phyloP scores from a whole-genome alignment of 768 basidiomycete species.

The Suillus plorans region DNA sequence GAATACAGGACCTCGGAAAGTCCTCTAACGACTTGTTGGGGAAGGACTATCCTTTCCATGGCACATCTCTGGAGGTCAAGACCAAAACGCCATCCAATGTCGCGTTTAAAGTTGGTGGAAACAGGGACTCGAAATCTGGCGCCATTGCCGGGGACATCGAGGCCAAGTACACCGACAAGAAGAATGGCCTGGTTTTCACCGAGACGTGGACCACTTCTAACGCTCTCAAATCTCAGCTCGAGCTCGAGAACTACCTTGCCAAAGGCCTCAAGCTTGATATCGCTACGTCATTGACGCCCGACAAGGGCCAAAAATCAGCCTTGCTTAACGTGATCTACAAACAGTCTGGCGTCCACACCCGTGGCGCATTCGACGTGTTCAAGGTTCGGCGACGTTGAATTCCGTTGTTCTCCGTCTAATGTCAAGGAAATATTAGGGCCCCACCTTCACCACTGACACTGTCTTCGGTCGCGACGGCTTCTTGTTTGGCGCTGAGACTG shows the following conservation, averaged over 20 bases:
- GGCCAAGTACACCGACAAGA: slow-evolving; percentile 89
- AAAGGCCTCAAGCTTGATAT: slow-evolving; percentile 97
- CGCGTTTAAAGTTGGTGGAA: slow-evolving; percentile 90
- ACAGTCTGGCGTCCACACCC: slow-evolving; percentile 93
- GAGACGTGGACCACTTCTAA: slow-evolving; percentile 96
- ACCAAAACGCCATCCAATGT: slow-evolving; percentile 87
- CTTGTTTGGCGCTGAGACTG: slow-evolving; percentile 93
- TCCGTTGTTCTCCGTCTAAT: slow-evolving; percentile 1
- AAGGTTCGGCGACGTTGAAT: slow-evolving; percentile 56
- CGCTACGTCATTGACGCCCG: slow-evolving; percentile 77
- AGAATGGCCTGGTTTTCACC: slow-evolving; percentile 92
- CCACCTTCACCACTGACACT: slow-evolving; percentile 94
- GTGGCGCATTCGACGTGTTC: slow-evolving; percentile 89
- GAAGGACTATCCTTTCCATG: slow-evolving; percentile 88
- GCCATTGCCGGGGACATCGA: slow-evolving; percentile 89
- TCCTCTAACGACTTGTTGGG: slow-evolving; percentile 91
- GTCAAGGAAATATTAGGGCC: slow-evolving; percentile 58
- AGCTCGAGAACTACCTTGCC: slow-evolving; percentile 96
- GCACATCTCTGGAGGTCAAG: slow-evolving; percentile 78
- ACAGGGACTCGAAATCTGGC: slow-evolving; percentile 69
- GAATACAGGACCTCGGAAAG: slow-evolving; percentile 86
- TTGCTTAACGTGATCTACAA: slow-evolving; percentile 87
- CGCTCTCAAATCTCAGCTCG: slow-evolving; percentile 85
- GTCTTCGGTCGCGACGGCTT: slow-evolving; percentile 96
- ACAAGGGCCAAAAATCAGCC: slow-evolving; percentile 84